These are phyloP conservation scores for Metschnikowia proteae DNA, from an alignment of 805 yeast genomes.

Conservation along the genomic window DNA sequence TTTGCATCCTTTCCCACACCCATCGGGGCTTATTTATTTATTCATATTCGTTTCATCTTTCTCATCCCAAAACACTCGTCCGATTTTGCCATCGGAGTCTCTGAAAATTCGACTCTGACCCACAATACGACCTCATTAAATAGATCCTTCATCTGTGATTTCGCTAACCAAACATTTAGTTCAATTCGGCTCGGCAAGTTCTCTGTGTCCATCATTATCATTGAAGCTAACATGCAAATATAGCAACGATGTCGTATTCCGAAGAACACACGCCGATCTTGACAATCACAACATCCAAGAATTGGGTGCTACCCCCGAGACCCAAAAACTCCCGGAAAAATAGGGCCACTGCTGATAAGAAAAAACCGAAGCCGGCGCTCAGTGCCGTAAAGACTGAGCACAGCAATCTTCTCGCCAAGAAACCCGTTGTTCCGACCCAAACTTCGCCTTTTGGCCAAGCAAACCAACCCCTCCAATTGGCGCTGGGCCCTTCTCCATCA, in stretches of 20 bases:
- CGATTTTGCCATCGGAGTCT: no score
- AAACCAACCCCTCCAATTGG: background rate
- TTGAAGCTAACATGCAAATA: constrained; percentile 12
- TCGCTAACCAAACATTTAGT: no score
- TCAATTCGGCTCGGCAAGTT: no score
- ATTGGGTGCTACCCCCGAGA: constrained; percentile 21
- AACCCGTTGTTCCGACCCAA: background rate
- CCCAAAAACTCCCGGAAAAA: constrained; percentile 19
- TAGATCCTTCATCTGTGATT: no score
- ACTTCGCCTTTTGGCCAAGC: background rate
- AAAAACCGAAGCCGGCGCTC: constrained; percentile 22
- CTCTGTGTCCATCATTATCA: background rate
- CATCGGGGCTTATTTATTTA: background rate
- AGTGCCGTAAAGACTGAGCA: background rate
- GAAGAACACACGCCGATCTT: constrained; percentile 17
- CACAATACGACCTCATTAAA: no score
- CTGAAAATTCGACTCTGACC: no score
- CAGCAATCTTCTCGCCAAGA: background rate
- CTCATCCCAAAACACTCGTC: no score
- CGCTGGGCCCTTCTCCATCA: background rate
- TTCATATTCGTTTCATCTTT: background rate
- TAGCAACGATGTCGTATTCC: constrained; percentile 11
- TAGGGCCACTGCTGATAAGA: constrained; percentile 15
- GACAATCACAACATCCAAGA: constrained; percentile 18
- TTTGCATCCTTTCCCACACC: background rate